A percentile compares a stretch with the other conserved stretches of the same genome.
Evolutionary conservation across 1,139 yeast species (phyloP).

Genomic region (Debaryomyces psychrophilus): DNA sequence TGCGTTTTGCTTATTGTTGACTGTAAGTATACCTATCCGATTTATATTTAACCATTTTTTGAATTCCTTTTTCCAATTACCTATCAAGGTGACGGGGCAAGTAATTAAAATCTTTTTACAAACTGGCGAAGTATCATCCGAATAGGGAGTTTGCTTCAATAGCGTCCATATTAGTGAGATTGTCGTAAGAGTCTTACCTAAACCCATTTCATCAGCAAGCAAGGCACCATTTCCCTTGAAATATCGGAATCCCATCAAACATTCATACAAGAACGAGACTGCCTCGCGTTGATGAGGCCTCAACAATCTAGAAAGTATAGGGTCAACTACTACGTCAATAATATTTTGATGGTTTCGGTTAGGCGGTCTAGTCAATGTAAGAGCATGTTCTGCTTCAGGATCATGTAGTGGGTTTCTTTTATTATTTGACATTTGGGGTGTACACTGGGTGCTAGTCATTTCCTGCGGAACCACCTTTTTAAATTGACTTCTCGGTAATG

Average conservation of each 20-base stretch:
- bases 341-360: slow-evolving; percentile 18
- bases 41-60: slow-evolving; percentile 83
- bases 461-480: slow-evolving; percentile 5
- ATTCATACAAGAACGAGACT: slow-evolving; percentile 75
- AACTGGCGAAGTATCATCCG: slow-evolving; percentile 36
- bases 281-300: slow-evolving; percentile 90
- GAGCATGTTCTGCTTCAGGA: slow-evolving; percentile 9
- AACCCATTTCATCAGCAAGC: slow-evolving; percentile 96
- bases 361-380: slow-evolving; percentile 13
- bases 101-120: slow-evolving; percentile 70
- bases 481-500: slow-evolving; percentile 3
- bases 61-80: slow-evolving; percentile 89
- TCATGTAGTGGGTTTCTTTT: slow-evolving; percentile 13
- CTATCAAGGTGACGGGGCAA: slow-evolving; percentile 88
- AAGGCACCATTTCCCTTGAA: slow-evolving; percentile 72
- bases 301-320: slow-evolving; percentile 54
- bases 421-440: slow-evolving; percentile 1
- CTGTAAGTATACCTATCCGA: slow-evolving; percentile 59
- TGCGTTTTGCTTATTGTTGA: slow-evolving; percentile 48
- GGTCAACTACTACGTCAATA: slow-evolving; percentile 72
- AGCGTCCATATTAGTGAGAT: slow-evolving; percentile 85
- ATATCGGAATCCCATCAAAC: slow-evolving; percentile 68
- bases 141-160: slow-evolving; percentile 67
- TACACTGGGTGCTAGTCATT: not conserved
- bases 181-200: slow-evolving; percentile 90